Evolutionary conservation across 2,329 filamentous ascomycete genomes (phyloP).

Genomic region (Colletotrichum incanum): DNA sequence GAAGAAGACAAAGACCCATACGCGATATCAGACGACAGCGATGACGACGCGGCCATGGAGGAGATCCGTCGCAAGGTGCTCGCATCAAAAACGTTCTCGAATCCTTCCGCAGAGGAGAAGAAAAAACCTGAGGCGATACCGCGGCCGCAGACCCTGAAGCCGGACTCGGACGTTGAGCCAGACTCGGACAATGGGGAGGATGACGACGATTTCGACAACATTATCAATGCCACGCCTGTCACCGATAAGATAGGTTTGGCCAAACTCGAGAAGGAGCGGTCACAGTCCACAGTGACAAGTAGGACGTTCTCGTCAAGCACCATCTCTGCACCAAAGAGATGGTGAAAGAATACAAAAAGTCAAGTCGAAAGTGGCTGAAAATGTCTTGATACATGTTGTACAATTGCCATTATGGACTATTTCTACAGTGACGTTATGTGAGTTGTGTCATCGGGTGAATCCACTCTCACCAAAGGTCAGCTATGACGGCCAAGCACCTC

Average conservation of each 20-base stretch:
- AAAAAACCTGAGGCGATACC: slow-evolving; percentile 77
- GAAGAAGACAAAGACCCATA: slow-evolving; percentile 76
- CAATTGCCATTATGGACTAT: slow-evolving; percentile 14
- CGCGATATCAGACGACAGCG: slow-evolving; percentile 83
- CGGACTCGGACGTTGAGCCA: slow-evolving; percentile 78
- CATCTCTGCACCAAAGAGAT: slow-evolving; percentile 65
- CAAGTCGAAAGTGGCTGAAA: background rate
- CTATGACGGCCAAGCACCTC: background rate
- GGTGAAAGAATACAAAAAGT: slow-evolving; percentile 51
- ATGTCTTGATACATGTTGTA: slow-evolving; percentile 7
- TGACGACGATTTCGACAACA: slow-evolving; percentile 90
- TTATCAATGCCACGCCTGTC: slow-evolving; percentile 91
- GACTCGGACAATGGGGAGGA: slow-evolving; percentile 78
- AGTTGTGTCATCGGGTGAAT: background rate
- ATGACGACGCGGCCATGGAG: slow-evolving; percentile 90
- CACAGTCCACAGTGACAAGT: slow-evolving; percentile 63
- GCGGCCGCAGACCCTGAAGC: slow-evolving; percentile 68
- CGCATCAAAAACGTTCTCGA: slow-evolving; percentile 89
- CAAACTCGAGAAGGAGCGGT: slow-evolving; percentile 70
- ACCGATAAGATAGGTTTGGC: slow-evolving; percentile 85
- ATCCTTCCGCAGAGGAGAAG: slow-evolving; percentile 63
- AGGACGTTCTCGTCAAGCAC: slow-evolving; percentile 67
- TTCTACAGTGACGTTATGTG: slow-evolving; percentile 25
- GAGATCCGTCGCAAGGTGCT: slow-evolving; percentile 92
- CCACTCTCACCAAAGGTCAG: background rate